Percentiles rank a stretch among this genome's conserved stretches.
These are phyloP conservation scores for Moesziomyces aphidis DNA, from an alignment of 1,284 basidiomycete species.

Conservation along the genomic window DNA sequence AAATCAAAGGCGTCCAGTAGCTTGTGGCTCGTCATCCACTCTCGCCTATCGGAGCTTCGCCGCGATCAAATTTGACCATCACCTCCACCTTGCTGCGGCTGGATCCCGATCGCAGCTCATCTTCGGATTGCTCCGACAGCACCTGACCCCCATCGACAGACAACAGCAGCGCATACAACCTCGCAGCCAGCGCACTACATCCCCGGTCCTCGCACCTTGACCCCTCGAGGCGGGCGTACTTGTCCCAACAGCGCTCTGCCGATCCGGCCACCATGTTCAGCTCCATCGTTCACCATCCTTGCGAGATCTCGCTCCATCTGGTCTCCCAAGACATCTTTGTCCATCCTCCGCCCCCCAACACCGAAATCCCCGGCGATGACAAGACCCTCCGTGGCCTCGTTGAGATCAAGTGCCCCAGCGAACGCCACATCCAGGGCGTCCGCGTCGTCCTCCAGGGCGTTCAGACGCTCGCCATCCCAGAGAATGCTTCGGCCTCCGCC, in stretches of 20 bases:
- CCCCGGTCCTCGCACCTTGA: not conserved
- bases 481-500: constrained; percentile 13
- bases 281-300: constrained; percentile 60
- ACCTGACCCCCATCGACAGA: too few species aligned
- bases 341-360: constrained; percentile 52
- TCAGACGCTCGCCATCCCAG: constrained; percentile 63
- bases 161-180: too few species aligned
- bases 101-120: too few species aligned
- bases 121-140: too few species aligned
- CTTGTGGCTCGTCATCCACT: too few species aligned
- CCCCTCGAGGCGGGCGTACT: not conserved
- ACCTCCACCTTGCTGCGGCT: too few species aligned
- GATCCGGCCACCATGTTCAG: constrained; percentile 44
- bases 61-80: too few species aligned
- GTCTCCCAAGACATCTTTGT: constrained; percentile 63
- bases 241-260: constrained; percentile 3
- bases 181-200: too few species aligned
- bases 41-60: too few species aligned
- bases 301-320: constrained; percentile 63
- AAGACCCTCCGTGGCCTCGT: constrained; percentile 64
- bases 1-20: too few species aligned
- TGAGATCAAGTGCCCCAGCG: constrained; percentile 63
- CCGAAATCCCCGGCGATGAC: constrained; percentile 60
- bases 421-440: constrained; percentile 59
- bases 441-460: constrained; percentile 56